These are phyloP conservation scores for Kluyveromyces aestuarii DNA, from an alignment of 805 yeast species.

Conservation along the genomic window DNA sequence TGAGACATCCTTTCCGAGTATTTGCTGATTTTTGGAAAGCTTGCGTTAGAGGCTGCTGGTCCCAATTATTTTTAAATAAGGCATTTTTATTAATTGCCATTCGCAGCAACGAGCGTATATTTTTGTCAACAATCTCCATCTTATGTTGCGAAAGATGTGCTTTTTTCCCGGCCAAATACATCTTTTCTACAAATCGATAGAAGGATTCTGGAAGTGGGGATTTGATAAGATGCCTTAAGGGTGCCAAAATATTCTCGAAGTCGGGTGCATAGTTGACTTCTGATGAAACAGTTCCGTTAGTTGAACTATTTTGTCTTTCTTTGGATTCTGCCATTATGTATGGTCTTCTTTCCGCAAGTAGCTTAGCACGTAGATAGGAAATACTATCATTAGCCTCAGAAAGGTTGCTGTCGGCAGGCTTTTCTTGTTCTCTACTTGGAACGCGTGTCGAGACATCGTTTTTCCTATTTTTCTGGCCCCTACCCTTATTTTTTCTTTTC, in stretches of 20 bases:
- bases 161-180: neutral
- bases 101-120: neutral
- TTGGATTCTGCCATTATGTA: neutral
- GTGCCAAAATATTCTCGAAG: neutral
- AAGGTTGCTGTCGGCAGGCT: neutral
- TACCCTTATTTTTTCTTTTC: neutral
- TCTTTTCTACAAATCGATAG: constrained; percentile 1
- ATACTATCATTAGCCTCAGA: neutral
- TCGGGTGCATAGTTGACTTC: neutral
- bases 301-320: neutral
- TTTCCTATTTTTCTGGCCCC: neutral
- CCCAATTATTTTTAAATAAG: constrained; percentile 1
- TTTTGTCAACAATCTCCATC: neutral
- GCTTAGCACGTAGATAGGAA: neutral
- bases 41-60: neutral
- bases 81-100: neutral
- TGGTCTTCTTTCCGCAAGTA: neutral
- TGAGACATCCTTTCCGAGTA: neutral
- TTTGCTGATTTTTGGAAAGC: neutral
- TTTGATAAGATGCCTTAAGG: neutral
- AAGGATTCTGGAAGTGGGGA: neutral
- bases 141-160: neutral
- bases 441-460: neutral
- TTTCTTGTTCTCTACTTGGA: neutral
- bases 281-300: neutral